phyloP scores from a whole-genome alignment of 2,329 filamentous ascomycete species.

The Fusarium sp. region DNA sequence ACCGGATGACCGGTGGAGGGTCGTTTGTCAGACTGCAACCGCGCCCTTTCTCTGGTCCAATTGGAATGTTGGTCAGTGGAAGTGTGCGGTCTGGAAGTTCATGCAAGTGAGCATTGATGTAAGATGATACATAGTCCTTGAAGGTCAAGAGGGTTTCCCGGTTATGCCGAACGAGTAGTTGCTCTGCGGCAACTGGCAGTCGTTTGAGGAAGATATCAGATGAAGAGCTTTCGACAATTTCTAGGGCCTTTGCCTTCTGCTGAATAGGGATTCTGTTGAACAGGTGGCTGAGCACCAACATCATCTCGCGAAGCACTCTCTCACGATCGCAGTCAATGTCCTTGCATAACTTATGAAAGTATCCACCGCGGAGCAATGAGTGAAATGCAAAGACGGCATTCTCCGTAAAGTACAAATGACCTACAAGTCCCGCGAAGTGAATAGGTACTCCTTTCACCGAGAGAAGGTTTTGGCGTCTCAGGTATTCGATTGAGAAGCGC shows the following conservation, averaged over 20 bases:
- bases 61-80: constrained; percentile 66
- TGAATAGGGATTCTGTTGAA: constrained; percentile 69
- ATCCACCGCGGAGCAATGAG: constrained; percentile 75
- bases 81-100: constrained; percentile 62
- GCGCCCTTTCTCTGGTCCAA: constrained; percentile 44
- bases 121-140: constrained; percentile 74
- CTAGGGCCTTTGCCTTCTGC: constrained; percentile 54
- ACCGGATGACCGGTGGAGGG: constrained; percentile 62
- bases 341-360: constrained; percentile 69
- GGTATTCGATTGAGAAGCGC: constrained; percentile 83
- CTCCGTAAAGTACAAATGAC: constrained; percentile 81
- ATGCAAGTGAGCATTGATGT: constrained; percentile 67
- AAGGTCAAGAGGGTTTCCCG: constrained; percentile 73
- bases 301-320: constrained; percentile 61
- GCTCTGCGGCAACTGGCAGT: constrained; percentile 67
- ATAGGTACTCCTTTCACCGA: constrained; percentile 69
- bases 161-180: constrained; percentile 71
- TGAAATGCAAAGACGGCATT: constrained; percentile 82
- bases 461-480: constrained; percentile 75
- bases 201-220: constrained; percentile 73
- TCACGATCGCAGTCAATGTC: constrained; percentile 60
- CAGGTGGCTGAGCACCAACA: constrained; percentile 76
- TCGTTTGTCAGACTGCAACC: background rate
- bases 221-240: constrained; percentile 60
- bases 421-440: constrained; percentile 77